Evolutionary conservation across 352 stramenopile genomes (phyloP).

Genomic region (Phytophthora vignae): DNA sequence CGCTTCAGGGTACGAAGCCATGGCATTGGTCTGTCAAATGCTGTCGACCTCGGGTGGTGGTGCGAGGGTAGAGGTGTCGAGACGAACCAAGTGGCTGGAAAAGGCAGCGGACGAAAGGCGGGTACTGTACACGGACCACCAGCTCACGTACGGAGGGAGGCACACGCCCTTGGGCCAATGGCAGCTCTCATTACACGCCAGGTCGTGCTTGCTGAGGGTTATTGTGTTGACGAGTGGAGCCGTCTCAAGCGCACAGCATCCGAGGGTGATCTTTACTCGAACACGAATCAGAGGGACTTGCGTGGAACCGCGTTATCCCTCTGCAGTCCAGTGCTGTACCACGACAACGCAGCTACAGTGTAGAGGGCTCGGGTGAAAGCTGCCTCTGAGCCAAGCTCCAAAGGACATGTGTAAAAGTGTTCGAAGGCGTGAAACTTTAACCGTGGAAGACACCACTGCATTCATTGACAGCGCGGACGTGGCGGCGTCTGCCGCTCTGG

Average conservation of each 20-base stretch:
- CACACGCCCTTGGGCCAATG: conserved; percentile 34
- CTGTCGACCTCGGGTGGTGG: neutral
- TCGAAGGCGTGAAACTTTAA: neutral
- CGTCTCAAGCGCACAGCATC: conserved; percentile 29
- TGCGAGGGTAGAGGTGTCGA: conserved; percentile 1
- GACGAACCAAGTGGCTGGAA: conserved; percentile 1
- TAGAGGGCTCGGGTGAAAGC: too few relatives aligned
- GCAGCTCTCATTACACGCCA: conserved; percentile 9
- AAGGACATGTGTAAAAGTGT: too few relatives aligned
- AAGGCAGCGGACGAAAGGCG: conserved; percentile 8
- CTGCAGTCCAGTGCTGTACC: neutral
- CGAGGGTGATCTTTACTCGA: conserved; percentile 2
- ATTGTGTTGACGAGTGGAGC: conserved; percentile 22
- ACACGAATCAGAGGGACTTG: neutral
- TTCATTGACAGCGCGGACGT: neutral
- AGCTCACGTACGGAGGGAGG: neutral
- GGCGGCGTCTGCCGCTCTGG: neutral
- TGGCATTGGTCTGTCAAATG: neutral
- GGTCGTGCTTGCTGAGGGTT: neutral
- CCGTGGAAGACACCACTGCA: neutral
- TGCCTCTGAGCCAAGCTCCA: neutral
- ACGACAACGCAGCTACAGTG: too few relatives aligned
- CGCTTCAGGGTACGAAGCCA: neutral
- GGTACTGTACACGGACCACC: conserved; percentile 12
- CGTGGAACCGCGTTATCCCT: conserved; percentile 13